These are phyloP conservation scores for Cystobasidium slooffiae DNA, from an alignment of 1,284 basidiomycete genomes.

Conservation along the genomic window DNA sequence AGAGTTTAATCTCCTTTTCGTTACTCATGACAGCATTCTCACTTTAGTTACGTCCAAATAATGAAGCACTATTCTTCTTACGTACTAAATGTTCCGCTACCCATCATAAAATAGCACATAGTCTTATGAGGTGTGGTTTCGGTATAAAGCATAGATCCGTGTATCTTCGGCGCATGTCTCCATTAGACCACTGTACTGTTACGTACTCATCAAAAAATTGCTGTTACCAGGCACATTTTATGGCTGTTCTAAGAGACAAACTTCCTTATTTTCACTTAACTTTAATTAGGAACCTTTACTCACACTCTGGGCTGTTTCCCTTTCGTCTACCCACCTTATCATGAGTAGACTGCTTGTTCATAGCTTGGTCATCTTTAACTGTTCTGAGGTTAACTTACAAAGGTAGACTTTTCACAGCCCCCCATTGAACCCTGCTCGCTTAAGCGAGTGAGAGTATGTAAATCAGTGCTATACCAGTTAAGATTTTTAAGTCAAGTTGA, in stretches of 20 bases:
- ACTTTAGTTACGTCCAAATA: conserved; percentile 28
- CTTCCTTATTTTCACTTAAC: conserved; percentile 31
- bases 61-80: conserved; percentile 20
- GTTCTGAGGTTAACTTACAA: conserved; percentile 53
- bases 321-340: conserved; percentile 53
- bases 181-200: conserved; percentile 30
- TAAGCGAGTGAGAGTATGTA: conserved; percentile 39
- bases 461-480: conserved; percentile 52
- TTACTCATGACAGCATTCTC: conserved; percentile 30
- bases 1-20: conserved; percentile 26
- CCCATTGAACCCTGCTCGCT: conserved; percentile 47
- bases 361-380: conserved; percentile 42
- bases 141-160: conserved; percentile 24
- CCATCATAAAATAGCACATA: background rate
- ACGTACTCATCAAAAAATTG: conserved; percentile 29
- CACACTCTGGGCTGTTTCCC: conserved; percentile 52
- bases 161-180: conserved; percentile 26
- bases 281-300: conserved; percentile 52
- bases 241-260: conserved; percentile 23
- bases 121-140: conserved; percentile 9
- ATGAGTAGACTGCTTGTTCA: conserved; percentile 51
- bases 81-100: conserved; percentile 4
- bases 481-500: conserved; percentile 30
- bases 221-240: conserved; percentile 28
- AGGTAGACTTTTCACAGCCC: conserved; percentile 51